Percentiles rank a stretch among this genome's conserved stretches.
These are phyloP conservation scores for Helianthus tuberosus DNA, from an alignment of 129 eudicot species.

Conservation along the genomic window DNA sequence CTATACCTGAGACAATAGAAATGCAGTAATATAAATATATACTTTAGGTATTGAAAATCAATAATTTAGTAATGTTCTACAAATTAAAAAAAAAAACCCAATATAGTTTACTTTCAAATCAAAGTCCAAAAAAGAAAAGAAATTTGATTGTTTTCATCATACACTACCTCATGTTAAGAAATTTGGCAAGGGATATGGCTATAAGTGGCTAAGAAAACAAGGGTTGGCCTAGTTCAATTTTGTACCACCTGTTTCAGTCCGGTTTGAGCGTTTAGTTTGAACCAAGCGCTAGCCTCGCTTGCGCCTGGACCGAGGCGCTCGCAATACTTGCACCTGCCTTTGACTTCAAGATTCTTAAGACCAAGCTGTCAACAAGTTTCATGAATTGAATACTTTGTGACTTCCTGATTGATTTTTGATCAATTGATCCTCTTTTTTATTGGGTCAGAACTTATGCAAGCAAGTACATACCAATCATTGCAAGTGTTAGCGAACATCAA, in stretches of 20 bases:
- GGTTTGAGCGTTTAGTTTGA: neutral
- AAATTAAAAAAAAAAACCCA: neutral
- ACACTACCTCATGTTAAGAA: no score
- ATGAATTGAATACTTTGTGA: slow-evolving; percentile 15
- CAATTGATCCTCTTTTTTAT: slow-evolving; percentile 2
- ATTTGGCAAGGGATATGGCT: neutral
- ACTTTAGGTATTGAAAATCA: neutral
- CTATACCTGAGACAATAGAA: neutral
- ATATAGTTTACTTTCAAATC: neutral
- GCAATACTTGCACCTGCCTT: neutral
- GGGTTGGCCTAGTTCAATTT: neutral
- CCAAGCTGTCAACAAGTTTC: neutral
- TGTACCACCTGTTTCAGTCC: neutral
- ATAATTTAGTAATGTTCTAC: neutral
- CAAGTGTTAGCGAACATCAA: slow-evolving; percentile 99
- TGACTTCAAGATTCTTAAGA: neutral
- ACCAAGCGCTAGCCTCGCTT: neutral
- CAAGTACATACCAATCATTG: slow-evolving; percentile 98
- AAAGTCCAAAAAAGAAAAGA: neutral
- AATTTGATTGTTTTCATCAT: no score
- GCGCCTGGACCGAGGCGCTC: neutral
- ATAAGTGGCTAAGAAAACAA: neutral
- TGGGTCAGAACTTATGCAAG: slow-evolving; percentile 92
- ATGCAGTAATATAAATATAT: neutral
- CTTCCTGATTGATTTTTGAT: slow-evolving; percentile 5